Evolutionary conservation across 2,329 filamentous ascomycete genomes (phyloP), one percentile per base, ranked within the genome.

Genomic region (Fusarium kyushuense): DNA sequence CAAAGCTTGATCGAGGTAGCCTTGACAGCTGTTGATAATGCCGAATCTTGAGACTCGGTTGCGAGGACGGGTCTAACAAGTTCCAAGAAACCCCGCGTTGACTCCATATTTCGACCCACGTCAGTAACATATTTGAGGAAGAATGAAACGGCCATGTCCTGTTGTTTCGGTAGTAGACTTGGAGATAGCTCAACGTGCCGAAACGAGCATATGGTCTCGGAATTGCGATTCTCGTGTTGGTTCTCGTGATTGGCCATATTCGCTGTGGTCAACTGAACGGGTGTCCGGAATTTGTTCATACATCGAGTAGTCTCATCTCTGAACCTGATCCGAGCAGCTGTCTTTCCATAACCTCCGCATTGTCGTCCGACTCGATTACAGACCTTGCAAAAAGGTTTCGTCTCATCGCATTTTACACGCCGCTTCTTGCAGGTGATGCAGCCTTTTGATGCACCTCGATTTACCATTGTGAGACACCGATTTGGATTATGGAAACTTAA

Each of bases 371-470:
- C 56, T 25, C 60, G 67, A 33, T 58, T 43, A 5, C 67, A 70
- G 0, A 23, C 29, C 4, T 21, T 61, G 40, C 68, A 70, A 6
- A 27, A 42, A 17, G 68, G 68, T 3, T 54, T 67, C 3, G 29
- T 43, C 36, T 67, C 59, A 14, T 70, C 68, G n/a, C 68, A 70
- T 17, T 60, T 70, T 7, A 64, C 67, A 23, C 36, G 69, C 1
- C 63, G 66, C 2, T 57, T 52, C 36, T 41, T 56, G 16, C 67
- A 72, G 8, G 67, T 72, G 17, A 61, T 25, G 58, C 70, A 72
- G 5, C 54, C 62, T 21, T 35, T 35, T 6, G 62, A 72, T 3
- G 25, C 25, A 2, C 68, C 67, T 2, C 52, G 67, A 36, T 70
- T 70, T 5, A 70, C 68, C 68, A 70, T 70, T 32, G 10, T n/a